Conservation (phyloP, 2,329 filamentous ascomycete species). For the Xylaria multiplex region DNA sequence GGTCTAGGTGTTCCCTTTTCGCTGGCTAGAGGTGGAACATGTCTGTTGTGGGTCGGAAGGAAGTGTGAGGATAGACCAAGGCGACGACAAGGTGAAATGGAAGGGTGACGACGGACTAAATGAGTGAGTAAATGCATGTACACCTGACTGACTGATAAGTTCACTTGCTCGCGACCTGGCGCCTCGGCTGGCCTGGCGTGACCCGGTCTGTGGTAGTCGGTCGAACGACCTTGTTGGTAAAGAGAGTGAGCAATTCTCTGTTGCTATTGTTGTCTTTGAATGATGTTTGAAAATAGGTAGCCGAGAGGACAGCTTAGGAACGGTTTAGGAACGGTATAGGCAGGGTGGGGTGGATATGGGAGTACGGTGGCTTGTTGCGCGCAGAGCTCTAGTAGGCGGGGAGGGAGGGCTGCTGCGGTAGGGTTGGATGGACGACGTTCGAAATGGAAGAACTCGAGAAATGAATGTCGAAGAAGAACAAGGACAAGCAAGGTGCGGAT, state of each 20-base stretch:
- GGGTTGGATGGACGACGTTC: not conserved
- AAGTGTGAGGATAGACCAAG: not conserved
- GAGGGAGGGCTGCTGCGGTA: not conserved
- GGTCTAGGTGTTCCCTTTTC: not conserved
- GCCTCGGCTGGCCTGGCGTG: slow-evolving; percentile 8
- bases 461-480: not conserved
- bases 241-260: not conserved
- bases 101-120: not conserved
- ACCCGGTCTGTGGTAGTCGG: slow-evolving; percentile 1
- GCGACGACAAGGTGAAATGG: not conserved
- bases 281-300: not conserved
- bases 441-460: no score
- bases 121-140: not conserved
- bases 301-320: not conserved
- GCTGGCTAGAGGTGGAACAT: not conserved
- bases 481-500: not conserved
- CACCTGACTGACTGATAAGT: slow-evolving; percentile 1
- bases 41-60: not conserved
- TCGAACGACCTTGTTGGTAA: not conserved
- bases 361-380: not conserved
- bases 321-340: not conserved
- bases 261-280: slow-evolving; percentile 1
- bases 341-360: not conserved
- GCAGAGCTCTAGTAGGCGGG: no score
- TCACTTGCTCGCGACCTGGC: not conserved